Base-by-base conservation (phyloP, 2,329 filamentous ascomycete genomes). In the Exserohilum rostratum region DNA sequence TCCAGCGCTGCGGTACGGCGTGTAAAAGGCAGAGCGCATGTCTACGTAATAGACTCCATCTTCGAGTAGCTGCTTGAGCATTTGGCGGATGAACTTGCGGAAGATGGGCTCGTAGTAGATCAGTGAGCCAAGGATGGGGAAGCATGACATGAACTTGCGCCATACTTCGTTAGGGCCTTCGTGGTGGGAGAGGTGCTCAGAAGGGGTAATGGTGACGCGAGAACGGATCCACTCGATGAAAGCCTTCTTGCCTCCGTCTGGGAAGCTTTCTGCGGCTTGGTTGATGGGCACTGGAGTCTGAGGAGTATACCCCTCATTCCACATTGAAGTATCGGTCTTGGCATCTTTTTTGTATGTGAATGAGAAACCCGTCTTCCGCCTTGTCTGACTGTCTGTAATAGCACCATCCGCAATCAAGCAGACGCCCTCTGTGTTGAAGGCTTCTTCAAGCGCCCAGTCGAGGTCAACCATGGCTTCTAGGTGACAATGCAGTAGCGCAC, bases 31-130 rank as follows among this genome's bases (percentile, higher is more conserved):
- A 48, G 90, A 84, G 46, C 91, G 84, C 57, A 97, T 78, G 71
- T 98, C 95, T 12, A 90, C 89, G 83, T 91, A 98, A 67, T 82
- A 86, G 27, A 97, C 85, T 4, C 92, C 91, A 71, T 99, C 93
- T 3, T 85, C 85, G n/a, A 87, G 81, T 18, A 97, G 80, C 43
- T 88, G 82, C 44, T 79, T 79, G 74, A 96, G 85, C 65, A 97
- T 81, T 18, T 85, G 83, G 25, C 83, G 85, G 56, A 97, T 78
- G 68, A 91, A 96, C 15, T 81, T 80, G 20, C 91, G 86, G 77
- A 90, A 93, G 59, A 98, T 90, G 12, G 93, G 93, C 76, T 97
- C 93, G 76, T 97, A 96, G 76, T 89, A 90, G 44, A 96, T 82
- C 46, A 96, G 84, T 13, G 86, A 88, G 35, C 85, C 85, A 39